phyloP scores from a whole-genome alignment of 2,329 filamentous ascomycete species.

The Neonectria hederae region DNA sequence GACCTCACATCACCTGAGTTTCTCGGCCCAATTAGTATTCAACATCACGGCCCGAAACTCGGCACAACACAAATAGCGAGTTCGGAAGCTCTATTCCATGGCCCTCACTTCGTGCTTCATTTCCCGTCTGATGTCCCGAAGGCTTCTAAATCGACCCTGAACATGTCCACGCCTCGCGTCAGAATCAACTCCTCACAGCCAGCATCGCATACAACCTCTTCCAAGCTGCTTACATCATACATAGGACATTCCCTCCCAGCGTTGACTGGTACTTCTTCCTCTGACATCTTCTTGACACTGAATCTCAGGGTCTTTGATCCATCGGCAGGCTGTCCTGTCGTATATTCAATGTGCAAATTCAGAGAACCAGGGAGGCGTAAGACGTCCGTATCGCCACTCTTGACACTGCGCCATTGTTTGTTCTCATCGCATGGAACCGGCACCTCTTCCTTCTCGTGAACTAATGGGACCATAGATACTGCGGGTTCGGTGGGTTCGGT shows the following conservation, averaged over 20 bases:
- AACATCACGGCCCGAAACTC: neutral
- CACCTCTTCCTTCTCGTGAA: neutral
- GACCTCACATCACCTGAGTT: neutral
- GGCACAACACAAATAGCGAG: too few species aligned
- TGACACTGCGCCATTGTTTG: conserved; percentile 18
- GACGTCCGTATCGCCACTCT: conserved; percentile 2
- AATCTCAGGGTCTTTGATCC: conserved; percentile 3
- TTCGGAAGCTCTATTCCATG: neutral
- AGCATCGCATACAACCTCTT: neutral
- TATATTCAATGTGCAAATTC: conserved; percentile 27
- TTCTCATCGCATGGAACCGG: neutral
- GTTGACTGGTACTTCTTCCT: neutral
- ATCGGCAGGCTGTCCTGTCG: neutral
- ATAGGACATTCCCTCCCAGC: neutral
- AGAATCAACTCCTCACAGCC: neutral
- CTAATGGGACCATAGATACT: neutral
- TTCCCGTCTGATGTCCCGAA: neutral
- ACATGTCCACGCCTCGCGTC: neutral
- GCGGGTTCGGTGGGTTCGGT: too few species aligned
- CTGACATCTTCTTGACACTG: conserved; percentile 17
- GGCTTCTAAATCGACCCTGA: neutral
- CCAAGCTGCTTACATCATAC: conserved; percentile 13
- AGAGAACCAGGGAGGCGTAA: conserved; percentile 13
- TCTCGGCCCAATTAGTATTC: neutral
- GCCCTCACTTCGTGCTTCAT: neutral